Conservation (phyloP, 306 rosid species). For the Vigna trinervia region DNA sequence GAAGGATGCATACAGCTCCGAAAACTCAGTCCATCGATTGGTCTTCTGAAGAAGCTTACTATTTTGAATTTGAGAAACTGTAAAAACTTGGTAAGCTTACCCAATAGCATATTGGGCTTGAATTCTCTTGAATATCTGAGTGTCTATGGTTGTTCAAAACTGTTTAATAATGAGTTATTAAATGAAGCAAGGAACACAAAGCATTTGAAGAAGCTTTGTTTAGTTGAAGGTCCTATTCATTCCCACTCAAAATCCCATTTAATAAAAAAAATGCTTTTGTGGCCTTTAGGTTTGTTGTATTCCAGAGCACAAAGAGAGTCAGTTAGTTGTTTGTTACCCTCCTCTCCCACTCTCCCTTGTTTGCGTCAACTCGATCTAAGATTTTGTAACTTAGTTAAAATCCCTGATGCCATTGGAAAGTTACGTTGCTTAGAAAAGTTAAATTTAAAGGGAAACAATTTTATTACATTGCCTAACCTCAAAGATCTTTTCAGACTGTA, state of each 20-base stretch:
- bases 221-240: too few species aligned
- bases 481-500: not conserved
- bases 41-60: not conserved
- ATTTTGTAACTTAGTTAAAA: not conserved
- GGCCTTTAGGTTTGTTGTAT: not conserved
- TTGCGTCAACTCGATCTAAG: not conserved
- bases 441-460: not conserved
- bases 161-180: not conserved
- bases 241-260: too few species aligned
- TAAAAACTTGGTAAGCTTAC: not conserved
- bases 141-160: not conserved
- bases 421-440: not conserved
- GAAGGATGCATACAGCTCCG: not conserved
- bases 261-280: too few species aligned
- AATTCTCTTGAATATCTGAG: conserved; percentile 17
- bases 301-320: not conserved
- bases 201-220: too few species aligned
- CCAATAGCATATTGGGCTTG: not conserved
- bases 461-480: not conserved
- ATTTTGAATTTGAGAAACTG: not conserved
- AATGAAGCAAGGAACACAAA: too few species aligned
- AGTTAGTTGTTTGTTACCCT: not conserved
- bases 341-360: not conserved
- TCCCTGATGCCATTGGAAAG: not conserved
- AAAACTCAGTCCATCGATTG: not conserved